These are phyloP conservation scores for Yarrowia bubula DNA, from an alignment of 805 yeast genomes.

Conservation along the genomic window DNA sequence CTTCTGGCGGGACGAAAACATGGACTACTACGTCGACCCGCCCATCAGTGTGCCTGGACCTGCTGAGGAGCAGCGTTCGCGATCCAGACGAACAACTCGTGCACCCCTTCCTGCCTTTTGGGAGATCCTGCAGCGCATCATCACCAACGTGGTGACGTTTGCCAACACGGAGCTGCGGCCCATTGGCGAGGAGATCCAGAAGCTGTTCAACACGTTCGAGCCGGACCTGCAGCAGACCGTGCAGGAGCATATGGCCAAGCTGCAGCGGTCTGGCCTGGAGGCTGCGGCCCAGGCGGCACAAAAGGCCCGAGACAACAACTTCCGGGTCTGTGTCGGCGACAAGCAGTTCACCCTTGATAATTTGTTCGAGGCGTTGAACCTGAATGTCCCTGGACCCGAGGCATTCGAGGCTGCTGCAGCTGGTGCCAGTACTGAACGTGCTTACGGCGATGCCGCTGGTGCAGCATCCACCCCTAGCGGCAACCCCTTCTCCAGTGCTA, in stretches of 20 bases:
- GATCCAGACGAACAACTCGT: not conserved
- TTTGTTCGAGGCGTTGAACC: slow-evolving; percentile 15
- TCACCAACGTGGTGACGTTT: slow-evolving; percentile 16
- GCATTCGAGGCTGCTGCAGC: not conserved
- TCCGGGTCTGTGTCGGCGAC: slow-evolving; percentile 22
- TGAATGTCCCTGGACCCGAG: not conserved
- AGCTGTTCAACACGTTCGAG: slow-evolving; percentile 18
- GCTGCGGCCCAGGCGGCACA: slow-evolving; percentile 10
- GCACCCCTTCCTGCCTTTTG: not conserved
- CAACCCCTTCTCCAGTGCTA: not conserved
- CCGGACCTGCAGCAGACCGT: slow-evolving; percentile 11
- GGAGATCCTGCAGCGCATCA: slow-evolving; percentile 15
- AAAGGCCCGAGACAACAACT: slow-evolving; percentile 12
- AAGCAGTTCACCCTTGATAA: slow-evolving; percentile 11
- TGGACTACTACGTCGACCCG: slow-evolving; percentile 22
- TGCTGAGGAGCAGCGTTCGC: not conserved
- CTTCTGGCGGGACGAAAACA: slow-evolving; percentile 21
- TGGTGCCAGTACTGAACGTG: not conserved
- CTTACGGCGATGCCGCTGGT: too few species aligned
- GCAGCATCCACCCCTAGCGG: not conserved
- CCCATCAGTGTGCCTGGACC: slow-evolving; percentile 17
- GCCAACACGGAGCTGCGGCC: slow-evolving; percentile 17
- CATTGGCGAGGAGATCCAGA: slow-evolving; percentile 23
- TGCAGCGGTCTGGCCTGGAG: not conserved
- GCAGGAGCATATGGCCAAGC: not conserved